Base-by-base conservation (phyloP, 2,329 filamentous ascomycete genomes). In the Emergomyces africanus region DNA sequence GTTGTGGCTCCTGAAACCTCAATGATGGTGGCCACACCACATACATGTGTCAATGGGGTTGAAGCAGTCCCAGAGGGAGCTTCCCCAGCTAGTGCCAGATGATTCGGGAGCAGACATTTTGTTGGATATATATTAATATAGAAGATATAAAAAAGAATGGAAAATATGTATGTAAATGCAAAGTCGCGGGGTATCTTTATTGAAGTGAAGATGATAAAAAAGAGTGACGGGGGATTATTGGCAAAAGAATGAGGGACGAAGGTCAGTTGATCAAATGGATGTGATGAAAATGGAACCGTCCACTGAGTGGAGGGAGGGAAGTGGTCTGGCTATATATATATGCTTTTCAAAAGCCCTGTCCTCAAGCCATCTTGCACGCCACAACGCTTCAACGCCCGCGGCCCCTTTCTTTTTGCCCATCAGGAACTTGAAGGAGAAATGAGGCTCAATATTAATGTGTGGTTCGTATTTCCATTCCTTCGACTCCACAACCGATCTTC, bases 41-140 rank as follows among this genome's bases (percentile, higher is more conserved):
- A n/a, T 59, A 59, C 58, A 59, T 33, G 53, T 49, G 15, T 59
- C 58, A 42, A 59, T 55, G 23, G 58, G 58, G 33, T 55, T 56
- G 30, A 50, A 56, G 44, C 30, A 56, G 35, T 56, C 51, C 58
- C 58, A 59, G 30, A 59, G 33, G 41, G 58, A 59, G 51, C 33
- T 39, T 39, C 57, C 33, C 55, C 55, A 60, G 56, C 42, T 57
- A 33, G 48, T 59, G 23, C 14, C 18, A 14, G 37, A 9, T 9
- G 53, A 3, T 28, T 44, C 53, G 8, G 37, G 12, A 20, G 10
- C 37, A 14, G 53, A 18, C 53, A 55, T 55, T 44, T 44, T 42
- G 51, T n/a, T 28, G 53, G 39, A 28, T 6, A 28, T 55, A 55
- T 55, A 44, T 44, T 28, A 37, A 44, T 14, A 12, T 6, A 18